phyloP scores from a whole-genome alignment of 495 filamentous ascomycete species.

The Chaetomidium leptoderma region DNA sequence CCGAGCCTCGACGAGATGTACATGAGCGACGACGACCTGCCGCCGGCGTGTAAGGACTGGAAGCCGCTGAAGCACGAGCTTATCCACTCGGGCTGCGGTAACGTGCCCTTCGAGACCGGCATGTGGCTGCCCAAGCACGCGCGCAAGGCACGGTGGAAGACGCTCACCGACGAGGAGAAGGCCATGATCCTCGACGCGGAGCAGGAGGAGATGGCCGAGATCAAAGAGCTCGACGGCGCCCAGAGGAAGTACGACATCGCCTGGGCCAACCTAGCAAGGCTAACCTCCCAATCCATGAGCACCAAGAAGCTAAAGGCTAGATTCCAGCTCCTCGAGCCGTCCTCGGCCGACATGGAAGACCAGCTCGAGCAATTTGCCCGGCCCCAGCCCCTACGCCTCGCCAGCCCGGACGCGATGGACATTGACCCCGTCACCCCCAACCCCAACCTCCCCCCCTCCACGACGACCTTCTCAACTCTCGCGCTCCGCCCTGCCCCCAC shows the following conservation, averaged over 20 bases:
- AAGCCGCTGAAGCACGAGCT: conserved; percentile 7
- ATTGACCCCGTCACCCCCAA: background rate
- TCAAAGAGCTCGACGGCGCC: conserved; percentile 6
- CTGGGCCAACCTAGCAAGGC: background rate
- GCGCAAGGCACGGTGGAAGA: conserved; percentile 32
- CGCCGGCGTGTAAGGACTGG: conserved; percentile 14
- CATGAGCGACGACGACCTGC: conserved; percentile 40
- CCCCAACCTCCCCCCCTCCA: background rate
- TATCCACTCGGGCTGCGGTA: conserved; percentile 29
- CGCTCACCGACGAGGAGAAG: conserved; percentile 25
- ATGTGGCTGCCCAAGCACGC: conserved; percentile 37
- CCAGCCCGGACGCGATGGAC: background rate
- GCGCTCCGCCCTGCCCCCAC: background rate
- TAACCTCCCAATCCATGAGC: background rate
- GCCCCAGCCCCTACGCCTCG: background rate
- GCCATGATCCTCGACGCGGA: conserved; percentile 27
- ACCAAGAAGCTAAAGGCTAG: background rate
- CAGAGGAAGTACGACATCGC: background rate
- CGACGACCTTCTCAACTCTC: background rate
- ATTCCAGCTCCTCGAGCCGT: background rate
- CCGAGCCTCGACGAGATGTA: conserved; percentile 43
- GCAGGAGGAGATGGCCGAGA: conserved; percentile 19
- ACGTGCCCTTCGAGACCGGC: conserved; percentile 29
- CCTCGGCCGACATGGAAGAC: background rate
- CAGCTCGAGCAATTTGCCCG: conserved; percentile 1